Base-by-base conservation (phyloP, 495 filamentous ascomycete species). In the Elasticomyces elasticus region DNA sequence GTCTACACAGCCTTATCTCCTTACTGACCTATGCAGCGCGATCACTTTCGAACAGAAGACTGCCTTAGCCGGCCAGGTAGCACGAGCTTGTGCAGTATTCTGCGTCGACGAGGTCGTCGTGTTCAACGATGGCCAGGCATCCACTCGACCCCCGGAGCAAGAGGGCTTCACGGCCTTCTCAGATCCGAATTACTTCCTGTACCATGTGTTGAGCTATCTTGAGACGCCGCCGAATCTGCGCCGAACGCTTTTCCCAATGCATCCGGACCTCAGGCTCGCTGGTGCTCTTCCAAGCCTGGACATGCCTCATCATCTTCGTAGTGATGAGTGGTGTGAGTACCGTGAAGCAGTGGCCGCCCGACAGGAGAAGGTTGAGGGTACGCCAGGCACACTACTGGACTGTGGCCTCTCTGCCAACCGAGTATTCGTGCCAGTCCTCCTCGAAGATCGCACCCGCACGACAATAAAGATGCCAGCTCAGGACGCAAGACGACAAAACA, bases 201-300 rank as follows among this genome's bases (percentile, higher is more conserved):
- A 74, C 51, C 86, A 89, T 62, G 62, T 89, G 12, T 71, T 91
- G 9, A 76, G 74, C 35, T 91, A 87, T 62, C 73, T 89, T 50
- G 86, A 89, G 66, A 82, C 80, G 2, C 85, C 86, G 12, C 84
- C 84, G 1, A 78, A 87, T 67, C 78, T 91, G 59, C 77, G 85
- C 53, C 80, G 74, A 51, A 61, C 67, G 0, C 72, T 91, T 4
- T 86, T 89, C 49, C 78, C 80, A 0, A 61, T 85, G n/a, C 84
- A 89, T 59, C 77, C 83, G 0, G 84, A 88, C 59, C 72, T 91
- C 6, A 67, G 71, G 26, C 72, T 68, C 0, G 83, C 83, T 23
- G 86, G 83, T 9, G 67, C 77, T 2, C 71, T 89, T 23, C 82
- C 82, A 0, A 84, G 78, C 58, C 63, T 89, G 24, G 85, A 88